phyloP scores from a whole-genome alignment of 2,329 filamentous ascomycete species.

The Huntiella savannae region DNA sequence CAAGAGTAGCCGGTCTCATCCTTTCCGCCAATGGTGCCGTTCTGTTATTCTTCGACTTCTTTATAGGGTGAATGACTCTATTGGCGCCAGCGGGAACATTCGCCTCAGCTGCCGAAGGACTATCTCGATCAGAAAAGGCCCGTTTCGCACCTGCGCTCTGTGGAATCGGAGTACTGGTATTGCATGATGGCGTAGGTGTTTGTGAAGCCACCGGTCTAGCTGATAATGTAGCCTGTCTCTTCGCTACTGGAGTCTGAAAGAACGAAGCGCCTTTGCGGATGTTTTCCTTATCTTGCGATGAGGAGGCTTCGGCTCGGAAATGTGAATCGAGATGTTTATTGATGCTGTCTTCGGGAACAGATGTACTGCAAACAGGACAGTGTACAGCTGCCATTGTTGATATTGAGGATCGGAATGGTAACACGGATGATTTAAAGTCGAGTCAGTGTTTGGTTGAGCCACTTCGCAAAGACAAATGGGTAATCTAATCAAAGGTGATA shows the following conservation, averaged over 20 bases:
- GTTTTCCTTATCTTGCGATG: not conserved
- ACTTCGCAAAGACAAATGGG: not conserved
- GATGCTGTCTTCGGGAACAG: slow-evolving; percentile 55
- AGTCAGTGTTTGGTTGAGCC: not conserved
- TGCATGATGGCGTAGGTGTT: not conserved
- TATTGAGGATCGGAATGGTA: not conserved
- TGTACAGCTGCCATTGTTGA: slow-evolving; percentile 29
- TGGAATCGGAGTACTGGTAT: slow-evolving; percentile 19
- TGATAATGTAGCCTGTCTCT: slow-evolving; percentile 26
- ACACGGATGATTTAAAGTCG: not conserved
- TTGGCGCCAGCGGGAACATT: not conserved
- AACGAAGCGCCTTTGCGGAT: slow-evolving; percentile 24
- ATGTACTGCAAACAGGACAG: slow-evolving; percentile 65
- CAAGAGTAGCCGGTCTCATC: slow-evolving; percentile 69
- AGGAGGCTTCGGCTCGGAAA: slow-evolving; percentile 26
- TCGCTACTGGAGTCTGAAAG: slow-evolving; percentile 42
- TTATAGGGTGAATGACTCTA: slow-evolving; percentile 17
- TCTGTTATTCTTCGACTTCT: slow-evolving; percentile 50
- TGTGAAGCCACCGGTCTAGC: not conserved
- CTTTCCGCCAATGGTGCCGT: slow-evolving; percentile 78
- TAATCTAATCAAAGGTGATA: no score
- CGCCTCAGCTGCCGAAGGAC: not conserved
- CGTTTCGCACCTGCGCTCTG: not conserved
- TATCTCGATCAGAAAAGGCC: not conserved
- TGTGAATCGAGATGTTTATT: slow-evolving; percentile 80